These are phyloP conservation scores for Ilyonectria mors-panacis DNA, from an alignment of 2,329 filamentous ascomycete genomes.

Conservation along the genomic window DNA sequence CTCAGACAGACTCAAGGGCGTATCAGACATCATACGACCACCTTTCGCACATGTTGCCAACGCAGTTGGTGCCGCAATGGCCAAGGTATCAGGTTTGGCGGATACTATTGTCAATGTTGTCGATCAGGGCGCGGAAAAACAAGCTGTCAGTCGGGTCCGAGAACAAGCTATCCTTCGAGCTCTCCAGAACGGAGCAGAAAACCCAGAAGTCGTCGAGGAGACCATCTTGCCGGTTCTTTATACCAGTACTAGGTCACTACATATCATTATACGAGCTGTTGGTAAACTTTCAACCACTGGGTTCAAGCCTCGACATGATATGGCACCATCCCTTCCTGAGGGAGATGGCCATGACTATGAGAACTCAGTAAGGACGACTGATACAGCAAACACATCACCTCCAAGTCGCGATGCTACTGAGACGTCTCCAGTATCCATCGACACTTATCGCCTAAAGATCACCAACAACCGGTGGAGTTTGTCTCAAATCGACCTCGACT, in stretches of 20 bases:
- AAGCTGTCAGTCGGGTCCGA: slow-evolving; percentile 3
- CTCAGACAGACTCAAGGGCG: slow-evolving; percentile 14
- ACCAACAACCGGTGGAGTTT: slow-evolving; percentile 58
- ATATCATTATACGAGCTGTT: slow-evolving; percentile 19
- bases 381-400: not conserved
- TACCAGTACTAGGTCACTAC: slow-evolving; percentile 16
- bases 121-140: slow-evolving; percentile 9
- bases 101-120: slow-evolving; percentile 18
- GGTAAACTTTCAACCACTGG: slow-evolving; percentile 10
- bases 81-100: slow-evolving; percentile 7
- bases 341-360: not conserved
- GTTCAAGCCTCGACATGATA: not conserved
- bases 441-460: slow-evolving; percentile 13
- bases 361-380: not conserved
- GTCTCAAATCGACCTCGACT: slow-evolving; percentile 61
- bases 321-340: not conserved
- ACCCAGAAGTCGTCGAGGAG: slow-evolving; percentile 20
- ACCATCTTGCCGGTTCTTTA: slow-evolving; percentile 26
- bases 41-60: slow-evolving; percentile 22
- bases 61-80: slow-evolving; percentile 24
- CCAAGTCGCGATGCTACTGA: no score
- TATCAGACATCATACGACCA: slow-evolving; percentile 1
- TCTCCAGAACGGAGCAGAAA: slow-evolving; percentile 23
- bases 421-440: not conserved
- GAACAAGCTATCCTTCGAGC: slow-evolving; percentile 14